Evolutionary conservation across 108 stramenopile genomes (phyloP).

Genomic region (Aurantiochytrium sp.): DNA sequence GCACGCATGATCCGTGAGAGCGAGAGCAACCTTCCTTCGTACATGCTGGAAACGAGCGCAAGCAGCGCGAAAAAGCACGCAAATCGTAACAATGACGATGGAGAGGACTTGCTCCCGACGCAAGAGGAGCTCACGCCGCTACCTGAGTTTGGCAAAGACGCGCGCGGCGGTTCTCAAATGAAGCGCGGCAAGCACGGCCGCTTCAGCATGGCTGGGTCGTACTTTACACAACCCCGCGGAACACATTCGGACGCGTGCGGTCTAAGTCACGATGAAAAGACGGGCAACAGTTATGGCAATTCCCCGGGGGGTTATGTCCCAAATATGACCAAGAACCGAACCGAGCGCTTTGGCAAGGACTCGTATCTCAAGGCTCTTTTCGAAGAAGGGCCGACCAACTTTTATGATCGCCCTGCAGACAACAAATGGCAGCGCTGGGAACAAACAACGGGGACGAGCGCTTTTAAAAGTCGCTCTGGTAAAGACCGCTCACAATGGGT

Average conservation of each 20-base stretch:
- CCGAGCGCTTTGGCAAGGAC: constrained; percentile 6
- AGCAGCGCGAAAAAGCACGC: neutral
- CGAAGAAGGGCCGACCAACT: neutral
- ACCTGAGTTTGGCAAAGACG: neutral
- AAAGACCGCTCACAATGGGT: neutral
- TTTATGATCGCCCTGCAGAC: neutral
- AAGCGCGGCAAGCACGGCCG: neutral
- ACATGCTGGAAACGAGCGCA: neutral
- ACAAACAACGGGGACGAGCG: neutral
- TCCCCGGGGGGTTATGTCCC: neutral
- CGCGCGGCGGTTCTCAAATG: neutral
- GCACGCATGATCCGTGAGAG: neutral
- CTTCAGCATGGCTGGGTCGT: neutral
- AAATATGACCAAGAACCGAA: neutral
- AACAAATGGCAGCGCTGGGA: neutral
- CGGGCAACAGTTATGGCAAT: neutral
- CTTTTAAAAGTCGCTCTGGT: neutral
- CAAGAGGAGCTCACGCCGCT: neutral
- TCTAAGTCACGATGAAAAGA: neutral
- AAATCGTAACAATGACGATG: neutral
- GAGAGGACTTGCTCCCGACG: neutral
- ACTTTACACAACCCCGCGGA: neutral
- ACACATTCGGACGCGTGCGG: neutral
- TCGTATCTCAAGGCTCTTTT: neutral
- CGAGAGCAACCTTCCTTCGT: neutral